Conservation (phyloP, 2,329 filamentous ascomycete genomes). For the Cephalotrichum gorgonifer region DNA sequence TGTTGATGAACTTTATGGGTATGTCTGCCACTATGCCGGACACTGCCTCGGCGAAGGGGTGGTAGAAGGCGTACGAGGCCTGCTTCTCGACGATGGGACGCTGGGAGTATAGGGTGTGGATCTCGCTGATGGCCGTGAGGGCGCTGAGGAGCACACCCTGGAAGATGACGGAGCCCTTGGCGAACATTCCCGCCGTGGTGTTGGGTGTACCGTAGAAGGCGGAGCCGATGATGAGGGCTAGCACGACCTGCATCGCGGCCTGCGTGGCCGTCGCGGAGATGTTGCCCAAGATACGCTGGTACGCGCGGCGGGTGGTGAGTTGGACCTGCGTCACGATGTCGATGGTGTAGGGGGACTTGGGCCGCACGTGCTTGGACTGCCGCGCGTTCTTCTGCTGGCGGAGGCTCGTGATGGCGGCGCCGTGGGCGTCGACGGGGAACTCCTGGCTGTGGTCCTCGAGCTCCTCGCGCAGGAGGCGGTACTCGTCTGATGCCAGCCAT, state of each 20-base stretch:
- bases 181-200: constrained; percentile 39
- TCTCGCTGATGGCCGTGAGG: constrained; percentile 45
- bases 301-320: constrained; percentile 39
- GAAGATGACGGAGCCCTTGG: constrained; percentile 47
- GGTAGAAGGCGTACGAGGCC: constrained; percentile 37
- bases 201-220: constrained; percentile 44
- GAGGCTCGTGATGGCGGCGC: constrained; percentile 26
- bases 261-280: constrained; percentile 34
- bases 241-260: constrained; percentile 36
- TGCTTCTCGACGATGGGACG: constrained; percentile 39
- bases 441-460: constrained; percentile 39
- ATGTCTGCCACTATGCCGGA: constrained; percentile 45
- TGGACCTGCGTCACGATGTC: constrained; percentile 41
- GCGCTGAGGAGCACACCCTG: constrained; percentile 51
- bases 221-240: constrained; percentile 51
- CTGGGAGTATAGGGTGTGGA: constrained; percentile 31
- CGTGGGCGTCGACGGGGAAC: constrained; percentile 28
- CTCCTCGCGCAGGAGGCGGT: constrained; percentile 28
- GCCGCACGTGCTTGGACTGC: constrained; percentile 42
- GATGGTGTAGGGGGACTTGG: constrained; percentile 47
- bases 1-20: constrained; percentile 44
- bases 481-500: constrained; percentile 36
- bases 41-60: constrained; percentile 40
- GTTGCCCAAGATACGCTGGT: constrained; percentile 42
- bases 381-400: constrained; percentile 35